phyloP scores from a whole-genome alignment of 2,329 filamentous ascomycete species.

The Aspergillus arachidicola region DNA sequence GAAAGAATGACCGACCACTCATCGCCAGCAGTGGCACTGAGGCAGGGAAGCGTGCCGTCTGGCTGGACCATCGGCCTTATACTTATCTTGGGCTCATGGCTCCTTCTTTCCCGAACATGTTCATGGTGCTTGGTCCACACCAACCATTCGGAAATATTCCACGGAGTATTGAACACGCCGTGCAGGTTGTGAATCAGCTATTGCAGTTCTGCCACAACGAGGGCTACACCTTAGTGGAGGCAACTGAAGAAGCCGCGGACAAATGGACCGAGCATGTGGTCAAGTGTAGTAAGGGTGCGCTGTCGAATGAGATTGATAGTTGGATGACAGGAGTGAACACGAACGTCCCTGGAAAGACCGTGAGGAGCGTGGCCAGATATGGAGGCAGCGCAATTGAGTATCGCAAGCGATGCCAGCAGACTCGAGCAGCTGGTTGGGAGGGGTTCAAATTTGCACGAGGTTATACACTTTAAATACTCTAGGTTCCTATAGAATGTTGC shows the following conservation, averaged over 20 bases:
- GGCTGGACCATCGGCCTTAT: conserved; percentile 37
- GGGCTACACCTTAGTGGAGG: conserved; percentile 40
- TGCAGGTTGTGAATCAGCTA: conserved; percentile 43
- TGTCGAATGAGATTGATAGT: conserved; percentile 53
- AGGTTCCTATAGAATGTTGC: neutral
- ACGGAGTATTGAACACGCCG: conserved; percentile 36
- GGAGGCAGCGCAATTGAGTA: neutral
- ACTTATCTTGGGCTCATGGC: conserved; percentile 49
- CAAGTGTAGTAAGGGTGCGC: conserved; percentile 47
- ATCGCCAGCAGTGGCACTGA: conserved; percentile 19
- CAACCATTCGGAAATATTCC: conserved; percentile 43
- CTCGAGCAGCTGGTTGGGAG: neutral
- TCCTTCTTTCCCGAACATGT: conserved; percentile 53
- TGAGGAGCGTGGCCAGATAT: neutral
- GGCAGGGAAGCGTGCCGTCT: conserved; percentile 29
- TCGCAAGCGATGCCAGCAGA: conserved; percentile 2
- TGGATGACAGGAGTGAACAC: conserved; percentile 62
- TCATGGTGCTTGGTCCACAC: conserved; percentile 59
- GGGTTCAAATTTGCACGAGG: neutral
- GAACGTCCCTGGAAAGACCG: conserved; percentile 31
- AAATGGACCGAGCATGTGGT: conserved; percentile 54
- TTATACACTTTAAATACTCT: neutral
- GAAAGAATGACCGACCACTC: conserved; percentile 8
- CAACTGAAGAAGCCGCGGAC: conserved; percentile 43
- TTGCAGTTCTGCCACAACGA: conserved; percentile 28